Evolutionary conservation across 345 rosid genomes (phyloP).

Genomic region (Dimocarpus longan): DNA sequence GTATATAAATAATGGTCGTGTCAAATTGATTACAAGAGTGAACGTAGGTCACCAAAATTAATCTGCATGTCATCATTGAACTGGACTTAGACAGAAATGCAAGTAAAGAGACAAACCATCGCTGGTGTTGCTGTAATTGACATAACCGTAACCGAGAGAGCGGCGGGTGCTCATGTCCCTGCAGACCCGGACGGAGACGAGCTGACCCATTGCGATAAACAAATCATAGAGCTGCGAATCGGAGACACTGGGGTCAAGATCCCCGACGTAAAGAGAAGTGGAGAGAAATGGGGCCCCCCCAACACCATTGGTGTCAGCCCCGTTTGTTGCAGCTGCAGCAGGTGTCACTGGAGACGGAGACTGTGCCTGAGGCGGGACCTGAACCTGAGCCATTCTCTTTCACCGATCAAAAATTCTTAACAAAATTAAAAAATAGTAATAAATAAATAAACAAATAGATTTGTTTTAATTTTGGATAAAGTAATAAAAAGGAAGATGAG

Average conservation of each 20-base stretch:
- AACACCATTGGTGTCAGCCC: constrained; percentile 26
- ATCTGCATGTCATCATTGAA: neutral
- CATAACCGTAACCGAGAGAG: constrained; percentile 53
- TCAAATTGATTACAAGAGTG: neutral
- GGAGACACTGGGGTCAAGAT: constrained; percentile 64
- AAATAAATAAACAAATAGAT: neutral
- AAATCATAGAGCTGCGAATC: constrained; percentile 75
- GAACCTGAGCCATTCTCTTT: constrained; percentile 48
- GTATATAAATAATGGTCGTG: too few species aligned
- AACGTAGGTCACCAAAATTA: neutral
- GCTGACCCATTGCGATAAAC: constrained; percentile 56
- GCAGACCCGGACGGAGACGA: constrained; percentile 75
- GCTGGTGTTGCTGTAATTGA: constrained; percentile 40
- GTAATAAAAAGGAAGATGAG: neutral
- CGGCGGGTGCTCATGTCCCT: constrained; percentile 52
- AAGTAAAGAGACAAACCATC: constrained; percentile 32
- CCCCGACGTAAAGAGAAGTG: constrained; percentile 77
- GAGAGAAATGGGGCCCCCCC: constrained; percentile 40
- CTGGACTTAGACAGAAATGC: neutral
- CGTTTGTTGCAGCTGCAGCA: constrained; percentile 27
- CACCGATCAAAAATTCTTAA: neutral
- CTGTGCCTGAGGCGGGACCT: constrained; percentile 29
- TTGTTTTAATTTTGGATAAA: neutral
- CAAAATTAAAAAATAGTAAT: neutral
- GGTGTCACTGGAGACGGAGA: constrained; percentile 19